phyloP scores from a whole-genome alignment of 306 rosid species.

The Sicyos baderoa region DNA sequence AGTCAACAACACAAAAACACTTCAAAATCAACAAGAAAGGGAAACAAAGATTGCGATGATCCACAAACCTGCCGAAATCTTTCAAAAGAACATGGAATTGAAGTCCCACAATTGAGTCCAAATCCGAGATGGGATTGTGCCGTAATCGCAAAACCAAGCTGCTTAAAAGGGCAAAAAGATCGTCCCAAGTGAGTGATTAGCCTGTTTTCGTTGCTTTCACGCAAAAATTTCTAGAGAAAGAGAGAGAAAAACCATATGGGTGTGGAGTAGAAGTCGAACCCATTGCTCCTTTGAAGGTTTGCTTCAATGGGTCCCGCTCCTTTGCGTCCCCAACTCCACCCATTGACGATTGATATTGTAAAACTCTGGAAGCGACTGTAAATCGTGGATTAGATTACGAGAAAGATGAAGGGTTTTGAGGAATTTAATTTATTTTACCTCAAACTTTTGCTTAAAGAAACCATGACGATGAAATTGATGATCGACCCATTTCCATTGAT shows the following conservation, averaged over 20 bases:
- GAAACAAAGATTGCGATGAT: not conserved
- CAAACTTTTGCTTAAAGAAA: slow-evolving; percentile 1
- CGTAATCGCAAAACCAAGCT: not conserved
- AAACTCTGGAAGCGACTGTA: not conserved
- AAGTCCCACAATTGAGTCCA: not conserved
- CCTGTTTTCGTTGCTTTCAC: slow-evolving; percentile 22
- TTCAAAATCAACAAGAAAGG: not conserved
- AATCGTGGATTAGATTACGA: not conserved
- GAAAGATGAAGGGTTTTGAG: not conserved
- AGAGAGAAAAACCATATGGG: not conserved
- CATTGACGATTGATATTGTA: not conserved
- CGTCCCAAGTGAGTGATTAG: not conserved
- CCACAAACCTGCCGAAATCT: not conserved
- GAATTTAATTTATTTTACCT: not conserved
- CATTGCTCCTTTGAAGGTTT: not conserved
- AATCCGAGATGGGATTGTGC: not conserved
- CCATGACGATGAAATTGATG: not conserved
- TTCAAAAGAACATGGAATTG: not conserved
- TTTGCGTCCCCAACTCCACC: not conserved
- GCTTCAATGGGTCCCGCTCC: slow-evolving; percentile 12
- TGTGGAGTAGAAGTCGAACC: slow-evolving; percentile 6
- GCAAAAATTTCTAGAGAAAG: not conserved
- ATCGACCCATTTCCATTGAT: not conserved
- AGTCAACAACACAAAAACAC: not conserved
- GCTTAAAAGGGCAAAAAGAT: not conserved